Evolutionary conservation across 495 filamentous ascomycete species (phyloP).

Genomic region (Chaetomidium leptoderma): DNA sequence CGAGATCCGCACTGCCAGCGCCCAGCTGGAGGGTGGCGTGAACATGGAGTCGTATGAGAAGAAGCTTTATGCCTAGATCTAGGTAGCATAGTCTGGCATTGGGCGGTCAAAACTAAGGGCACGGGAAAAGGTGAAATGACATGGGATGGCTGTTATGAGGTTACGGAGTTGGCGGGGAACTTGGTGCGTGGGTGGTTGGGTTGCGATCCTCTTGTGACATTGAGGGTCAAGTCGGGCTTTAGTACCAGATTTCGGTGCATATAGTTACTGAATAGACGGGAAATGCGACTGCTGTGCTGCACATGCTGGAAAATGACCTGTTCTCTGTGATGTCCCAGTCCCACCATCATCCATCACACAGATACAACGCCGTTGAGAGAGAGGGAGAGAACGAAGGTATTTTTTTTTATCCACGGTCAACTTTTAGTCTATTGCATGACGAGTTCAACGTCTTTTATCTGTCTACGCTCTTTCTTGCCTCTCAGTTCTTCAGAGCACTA

Average conservation of each 20-base stretch:
- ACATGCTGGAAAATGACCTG: too few species aligned
- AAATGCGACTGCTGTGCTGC: neutral
- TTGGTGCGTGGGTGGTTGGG: neutral
- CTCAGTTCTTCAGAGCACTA: conserved; percentile 38
- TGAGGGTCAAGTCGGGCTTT: conserved; percentile 9
- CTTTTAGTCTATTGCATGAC: too few species aligned
- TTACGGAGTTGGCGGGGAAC: conserved; percentile 19
- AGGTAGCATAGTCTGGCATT: conserved; percentile 26
- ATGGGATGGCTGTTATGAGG: conserved; percentile 8
- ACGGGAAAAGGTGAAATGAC: neutral
- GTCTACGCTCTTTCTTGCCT: neutral
- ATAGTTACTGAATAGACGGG: neutral
- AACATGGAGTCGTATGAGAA: conserved; percentile 99
- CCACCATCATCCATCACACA: too few species aligned
- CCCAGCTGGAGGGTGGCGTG: conserved; percentile 91
- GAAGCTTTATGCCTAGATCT: conserved; percentile 89
- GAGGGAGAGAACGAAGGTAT: too few species aligned
- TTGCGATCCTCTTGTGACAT: conserved; percentile 3
- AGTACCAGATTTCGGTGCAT: neutral
- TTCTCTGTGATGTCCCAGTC: too few species aligned
- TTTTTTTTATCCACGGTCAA: too few species aligned
- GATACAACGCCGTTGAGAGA: too few species aligned
- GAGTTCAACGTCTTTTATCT: too few species aligned
- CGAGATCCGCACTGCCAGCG: conserved; percentile 88
- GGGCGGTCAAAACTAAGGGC: neutral